phyloP scores from a whole-genome alignment of 1,139 yeast species.

The Hansenula sp. region DNA sequence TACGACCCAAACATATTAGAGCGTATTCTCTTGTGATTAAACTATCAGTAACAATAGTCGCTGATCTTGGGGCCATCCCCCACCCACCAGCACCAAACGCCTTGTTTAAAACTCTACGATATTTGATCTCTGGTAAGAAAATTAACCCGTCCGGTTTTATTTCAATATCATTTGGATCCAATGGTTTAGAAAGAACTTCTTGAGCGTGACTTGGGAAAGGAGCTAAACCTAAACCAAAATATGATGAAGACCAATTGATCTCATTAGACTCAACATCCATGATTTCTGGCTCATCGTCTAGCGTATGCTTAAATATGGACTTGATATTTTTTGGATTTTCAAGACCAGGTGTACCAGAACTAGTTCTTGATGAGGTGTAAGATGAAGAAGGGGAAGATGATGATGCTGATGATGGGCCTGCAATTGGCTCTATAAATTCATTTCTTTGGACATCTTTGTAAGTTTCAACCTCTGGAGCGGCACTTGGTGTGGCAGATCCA shows the following conservation, averaged over 20 bases:
- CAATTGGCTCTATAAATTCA: background rate
- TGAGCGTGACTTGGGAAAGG: constrained; percentile 66
- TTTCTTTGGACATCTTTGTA: background rate
- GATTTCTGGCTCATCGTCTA: constrained; percentile 18
- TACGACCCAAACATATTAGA: constrained; percentile 77
- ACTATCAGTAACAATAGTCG: constrained; percentile 63
- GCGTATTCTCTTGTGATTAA: constrained; percentile 87
- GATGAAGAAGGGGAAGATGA: constrained; percentile 1
- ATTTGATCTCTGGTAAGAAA: constrained; percentile 91
- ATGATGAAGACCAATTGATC: constrained; percentile 69
- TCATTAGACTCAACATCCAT: constrained; percentile 6
- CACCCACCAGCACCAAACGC: constrained; percentile 99
- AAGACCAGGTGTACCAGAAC: background rate
- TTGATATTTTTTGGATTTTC: constrained; percentile 5
- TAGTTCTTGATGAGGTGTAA: background rate
- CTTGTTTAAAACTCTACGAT: constrained; percentile 78
- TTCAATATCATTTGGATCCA: constrained; percentile 73
- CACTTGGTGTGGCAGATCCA: background rate
- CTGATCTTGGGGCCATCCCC: constrained; percentile 95
- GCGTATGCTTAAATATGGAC: constrained; percentile 9
- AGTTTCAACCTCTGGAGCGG: background rate
- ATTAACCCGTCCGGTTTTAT: constrained; percentile 93
- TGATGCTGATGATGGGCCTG: background rate
- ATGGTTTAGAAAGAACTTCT: constrained; percentile 53
- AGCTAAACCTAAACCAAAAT: constrained; percentile 75